These are phyloP conservation scores for Auricularia sp. DNA, from an alignment of 768 basidiomycete genomes.

Conservation along the genomic window DNA sequence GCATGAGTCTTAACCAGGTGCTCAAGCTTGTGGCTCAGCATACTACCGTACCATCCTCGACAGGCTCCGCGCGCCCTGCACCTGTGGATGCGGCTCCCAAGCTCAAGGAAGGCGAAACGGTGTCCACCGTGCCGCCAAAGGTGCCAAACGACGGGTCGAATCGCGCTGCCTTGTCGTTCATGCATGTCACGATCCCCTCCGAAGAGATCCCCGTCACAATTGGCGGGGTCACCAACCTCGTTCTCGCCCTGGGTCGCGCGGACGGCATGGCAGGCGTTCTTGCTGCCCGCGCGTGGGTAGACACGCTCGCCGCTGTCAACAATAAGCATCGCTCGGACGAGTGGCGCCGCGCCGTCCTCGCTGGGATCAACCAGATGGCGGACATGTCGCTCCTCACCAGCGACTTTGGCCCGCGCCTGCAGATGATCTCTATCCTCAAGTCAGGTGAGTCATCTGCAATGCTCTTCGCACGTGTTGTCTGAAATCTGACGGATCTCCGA, in stretches of 20 bases:
- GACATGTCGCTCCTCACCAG: slow-evolving; percentile 41
- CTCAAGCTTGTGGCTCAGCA: slow-evolving; percentile 38
- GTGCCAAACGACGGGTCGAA: neutral
- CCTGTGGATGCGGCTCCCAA: neutral
- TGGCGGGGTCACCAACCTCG: slow-evolving; percentile 44
- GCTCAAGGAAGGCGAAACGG: neutral
- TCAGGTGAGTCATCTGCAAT: slow-evolving; percentile 26
- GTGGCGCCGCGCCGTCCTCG: slow-evolving; percentile 8
- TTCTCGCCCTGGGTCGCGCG: slow-evolving; percentile 45
- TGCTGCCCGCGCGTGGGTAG: slow-evolving; percentile 47
- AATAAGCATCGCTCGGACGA: slow-evolving; percentile 24
- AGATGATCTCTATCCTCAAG: slow-evolving; percentile 43
- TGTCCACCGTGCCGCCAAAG: neutral
- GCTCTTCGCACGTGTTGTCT: slow-evolving; percentile 2
- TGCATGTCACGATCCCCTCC: slow-evolving; percentile 35
- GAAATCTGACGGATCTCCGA: neutral
- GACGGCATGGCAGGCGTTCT: slow-evolving; percentile 45
- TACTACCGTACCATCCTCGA: slow-evolving; percentile 3
- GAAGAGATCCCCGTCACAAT: slow-evolving; percentile 40
- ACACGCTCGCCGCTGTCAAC: slow-evolving; percentile 30
- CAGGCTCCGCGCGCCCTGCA: neutral
- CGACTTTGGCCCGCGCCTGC: slow-evolving; percentile 44
- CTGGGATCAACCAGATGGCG: slow-evolving; percentile 39
- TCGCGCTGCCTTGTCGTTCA: slow-evolving; percentile 9
- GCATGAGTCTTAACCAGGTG: slow-evolving; percentile 37